phyloP scores from a whole-genome alignment of 116 monocot genomes.

The Cymodocea nodosa region DNA sequence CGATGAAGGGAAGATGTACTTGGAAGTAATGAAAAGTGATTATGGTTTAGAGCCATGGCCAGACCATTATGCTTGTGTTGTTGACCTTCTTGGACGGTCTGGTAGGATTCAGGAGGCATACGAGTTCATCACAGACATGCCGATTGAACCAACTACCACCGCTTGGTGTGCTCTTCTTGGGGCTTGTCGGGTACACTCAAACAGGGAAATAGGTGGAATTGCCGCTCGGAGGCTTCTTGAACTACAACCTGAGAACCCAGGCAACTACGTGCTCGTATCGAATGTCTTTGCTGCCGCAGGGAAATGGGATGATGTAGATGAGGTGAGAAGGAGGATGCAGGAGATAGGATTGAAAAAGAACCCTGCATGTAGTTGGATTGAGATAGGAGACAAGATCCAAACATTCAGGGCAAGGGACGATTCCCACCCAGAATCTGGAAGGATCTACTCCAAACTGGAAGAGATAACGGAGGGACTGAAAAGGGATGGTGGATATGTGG shows the following conservation, averaged over 20 bases:
- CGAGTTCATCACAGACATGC: conserved; percentile 43
- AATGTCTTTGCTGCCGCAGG: conserved; percentile 58
- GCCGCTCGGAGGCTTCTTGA: conserved; percentile 59
- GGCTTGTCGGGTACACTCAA: conserved; percentile 51
- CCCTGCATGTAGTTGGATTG: conserved; percentile 73
- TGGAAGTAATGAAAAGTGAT: conserved; percentile 36
- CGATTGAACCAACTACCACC: conserved; percentile 35
- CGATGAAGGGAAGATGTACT: conserved; percentile 44
- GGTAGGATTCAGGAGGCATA: conserved; percentile 55
- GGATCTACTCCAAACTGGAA: conserved; percentile 46
- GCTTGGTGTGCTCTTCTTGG: conserved; percentile 80
- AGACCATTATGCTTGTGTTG: conserved; percentile 72
- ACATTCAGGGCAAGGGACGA: conserved; percentile 51
- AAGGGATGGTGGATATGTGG: conserved; percentile 38
- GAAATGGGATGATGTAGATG: conserved; percentile 45
- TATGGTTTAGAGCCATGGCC: conserved; percentile 62
- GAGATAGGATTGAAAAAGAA: conserved; percentile 53
- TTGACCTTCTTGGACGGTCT: conserved; percentile 72
- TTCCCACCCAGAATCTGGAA: conserved; percentile 30
- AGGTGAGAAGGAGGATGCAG: conserved; percentile 43
- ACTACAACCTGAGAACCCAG: conserved; percentile 70
- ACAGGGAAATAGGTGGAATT: conserved; percentile 29
- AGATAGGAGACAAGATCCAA: conserved; percentile 48
- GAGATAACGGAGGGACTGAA: conserved; percentile 38
- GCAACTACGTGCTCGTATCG: conserved; percentile 64